These are phyloP conservation scores for Metarhizium guizhouense DNA, from an alignment of 2,329 filamentous ascomycete species.

Conservation along the genomic window DNA sequence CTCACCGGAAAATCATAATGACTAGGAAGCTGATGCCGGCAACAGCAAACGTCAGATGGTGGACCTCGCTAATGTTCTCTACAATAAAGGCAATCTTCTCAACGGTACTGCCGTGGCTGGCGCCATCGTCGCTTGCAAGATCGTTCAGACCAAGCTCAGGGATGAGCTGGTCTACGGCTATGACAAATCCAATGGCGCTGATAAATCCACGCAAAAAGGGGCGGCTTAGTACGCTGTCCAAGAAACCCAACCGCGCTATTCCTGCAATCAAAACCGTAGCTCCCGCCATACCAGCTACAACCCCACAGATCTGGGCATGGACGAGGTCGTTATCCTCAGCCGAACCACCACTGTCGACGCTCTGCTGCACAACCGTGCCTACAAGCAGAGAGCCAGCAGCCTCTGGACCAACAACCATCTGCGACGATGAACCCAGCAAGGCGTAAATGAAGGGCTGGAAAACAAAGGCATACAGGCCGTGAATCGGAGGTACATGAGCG, in stretches of 20 bases:
- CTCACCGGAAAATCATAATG: conserved; percentile 83
- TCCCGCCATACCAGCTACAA: conserved; percentile 81
- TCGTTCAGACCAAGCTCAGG: conserved; percentile 74
- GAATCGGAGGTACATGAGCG: conserved; percentile 84
- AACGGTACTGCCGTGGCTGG: conserved; percentile 75
- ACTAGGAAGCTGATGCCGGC: conserved; percentile 72
- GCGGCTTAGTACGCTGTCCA: conserved; percentile 88
- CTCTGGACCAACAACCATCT: conserved; percentile 91
- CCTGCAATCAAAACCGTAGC: conserved; percentile 84
- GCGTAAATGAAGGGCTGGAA: conserved; percentile 90
- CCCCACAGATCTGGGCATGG: conserved; percentile 77
- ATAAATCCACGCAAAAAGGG: conserved; percentile 95
- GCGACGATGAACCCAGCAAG: conserved; percentile 79
- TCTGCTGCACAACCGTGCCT: conserved; percentile 74
- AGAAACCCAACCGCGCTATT: conserved; percentile 74
- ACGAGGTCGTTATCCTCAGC: conserved; percentile 56
- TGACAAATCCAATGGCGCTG: conserved; percentile 92
- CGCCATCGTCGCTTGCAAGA: conserved; percentile 53
- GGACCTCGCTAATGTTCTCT: conserved; percentile 54
- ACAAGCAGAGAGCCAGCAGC: conserved; percentile 87
- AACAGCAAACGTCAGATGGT: conserved; percentile 67
- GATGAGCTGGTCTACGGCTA: conserved; percentile 88
- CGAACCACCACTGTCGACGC: conserved; percentile 57
- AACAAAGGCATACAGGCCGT: conserved; percentile 88
- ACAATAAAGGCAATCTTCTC: conserved; percentile 79